Evolutionary conservation across 176 grass and related monocot genomes (phyloP).

Genomic region (Alopecurus myosuroides): DNA sequence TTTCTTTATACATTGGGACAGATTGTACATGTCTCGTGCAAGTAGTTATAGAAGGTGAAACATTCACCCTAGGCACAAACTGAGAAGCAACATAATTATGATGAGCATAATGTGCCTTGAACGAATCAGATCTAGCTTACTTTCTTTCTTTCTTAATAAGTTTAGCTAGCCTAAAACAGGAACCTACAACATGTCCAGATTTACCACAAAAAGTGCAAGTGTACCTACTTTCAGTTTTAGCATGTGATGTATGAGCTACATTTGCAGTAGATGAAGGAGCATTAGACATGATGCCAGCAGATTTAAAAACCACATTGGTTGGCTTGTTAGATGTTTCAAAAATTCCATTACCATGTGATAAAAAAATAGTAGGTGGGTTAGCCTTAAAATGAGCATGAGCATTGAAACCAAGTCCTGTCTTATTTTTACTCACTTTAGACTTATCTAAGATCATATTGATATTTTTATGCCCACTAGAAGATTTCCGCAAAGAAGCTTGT

Average conservation of each 20-base stretch:
- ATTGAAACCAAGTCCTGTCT: neutral
- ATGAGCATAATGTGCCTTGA: neutral
- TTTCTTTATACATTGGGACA: neutral
- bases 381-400: neutral
- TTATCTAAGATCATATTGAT: neutral
- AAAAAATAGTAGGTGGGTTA: neutral
- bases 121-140: neutral
- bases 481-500: neutral
- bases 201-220: neutral
- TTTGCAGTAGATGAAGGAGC: neutral
- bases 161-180: neutral
- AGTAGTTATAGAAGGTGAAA: neutral
- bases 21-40: neutral
- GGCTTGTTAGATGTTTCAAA: neutral
- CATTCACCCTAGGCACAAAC: neutral
- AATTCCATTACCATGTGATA: neutral
- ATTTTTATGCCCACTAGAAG: neutral
- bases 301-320: neutral
- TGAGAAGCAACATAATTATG: neutral
- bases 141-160: neutral
- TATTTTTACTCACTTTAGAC: neutral
- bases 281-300: neutral
- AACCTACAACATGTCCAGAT: neutral
- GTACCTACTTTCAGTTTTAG: neutral
- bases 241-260: neutral